Evolutionary conservation across 345 rosid species (phyloP).

Genomic region (Chamaenerion angustifolium): DNA sequence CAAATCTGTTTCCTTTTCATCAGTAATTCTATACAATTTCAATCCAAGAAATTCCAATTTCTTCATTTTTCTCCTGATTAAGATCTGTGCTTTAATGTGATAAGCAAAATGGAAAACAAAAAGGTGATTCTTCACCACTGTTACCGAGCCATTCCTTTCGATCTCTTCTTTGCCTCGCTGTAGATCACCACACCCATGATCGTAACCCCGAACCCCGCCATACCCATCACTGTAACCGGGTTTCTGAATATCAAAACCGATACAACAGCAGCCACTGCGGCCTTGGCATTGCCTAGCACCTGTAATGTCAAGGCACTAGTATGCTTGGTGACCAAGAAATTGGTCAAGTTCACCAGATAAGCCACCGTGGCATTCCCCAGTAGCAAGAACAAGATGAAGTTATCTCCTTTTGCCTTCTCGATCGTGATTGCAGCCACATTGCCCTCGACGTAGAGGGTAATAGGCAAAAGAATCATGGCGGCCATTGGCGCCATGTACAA

Average conservation of each 20-base stretch:
- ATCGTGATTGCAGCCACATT: constrained; percentile 58
- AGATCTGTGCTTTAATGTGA: too few species aligned
- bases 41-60: constrained; percentile 9
- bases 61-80: background rate
- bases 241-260: constrained; percentile 85
- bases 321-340: constrained; percentile 94
- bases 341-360: constrained; percentile 82
- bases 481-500: constrained; percentile 98
- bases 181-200: constrained; percentile 95
- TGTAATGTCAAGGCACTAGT: constrained; percentile 94
- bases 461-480: constrained; percentile 73
- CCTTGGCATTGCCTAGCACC: constrained; percentile 98
- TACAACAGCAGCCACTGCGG: constrained; percentile 88
- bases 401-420: constrained; percentile 65
- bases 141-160: constrained; percentile 53
- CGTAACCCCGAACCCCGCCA: constrained; percentile 76
- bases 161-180: constrained; percentile 99
- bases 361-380: constrained; percentile 93
- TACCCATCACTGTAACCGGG: constrained; percentile 91
- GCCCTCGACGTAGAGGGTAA: constrained; percentile 86
- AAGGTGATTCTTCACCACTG: constrained; percentile 8
- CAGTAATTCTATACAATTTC: constrained; percentile 35
- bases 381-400: constrained; percentile 53
- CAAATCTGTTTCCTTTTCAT: constrained; percentile 13
- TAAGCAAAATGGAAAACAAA: constrained; percentile 13